These are phyloP conservation scores for Rhodotorula paludigena DNA, from an alignment of 768 basidiomycete species.

Conservation along the genomic window DNA sequence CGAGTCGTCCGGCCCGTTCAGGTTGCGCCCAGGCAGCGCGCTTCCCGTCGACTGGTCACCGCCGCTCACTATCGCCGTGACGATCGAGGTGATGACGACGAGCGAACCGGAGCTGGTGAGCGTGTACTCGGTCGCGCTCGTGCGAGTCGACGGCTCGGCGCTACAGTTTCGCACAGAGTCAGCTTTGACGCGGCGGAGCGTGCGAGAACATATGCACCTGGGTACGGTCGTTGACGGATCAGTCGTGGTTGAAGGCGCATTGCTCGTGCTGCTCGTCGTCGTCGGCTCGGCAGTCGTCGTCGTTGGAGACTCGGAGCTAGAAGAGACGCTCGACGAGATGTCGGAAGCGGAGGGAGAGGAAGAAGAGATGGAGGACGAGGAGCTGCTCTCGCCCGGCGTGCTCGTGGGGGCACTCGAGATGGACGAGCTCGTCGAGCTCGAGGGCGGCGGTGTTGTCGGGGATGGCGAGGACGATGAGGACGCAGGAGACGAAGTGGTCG, in stretches of 20 bases:
- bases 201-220: not conserved
- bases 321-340: not conserved
- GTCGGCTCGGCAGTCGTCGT: not conserved
- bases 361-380: not conserved
- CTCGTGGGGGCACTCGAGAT: not conserved
- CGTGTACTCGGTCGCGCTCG: slow-evolving; percentile 10
- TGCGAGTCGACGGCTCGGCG: slow-evolving; percentile 7
- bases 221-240: not conserved
- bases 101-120: slow-evolving; percentile 33
- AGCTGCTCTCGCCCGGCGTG: not conserved
- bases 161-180: not conserved
- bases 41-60: slow-evolving; percentile 1
- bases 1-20: slow-evolving; percentile 22
- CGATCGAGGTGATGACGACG: slow-evolving; percentile 33
- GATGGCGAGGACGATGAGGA: not conserved
- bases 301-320: not conserved
- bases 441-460: not conserved
- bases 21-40: not conserved
- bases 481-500: not conserved
- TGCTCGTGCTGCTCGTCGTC: not conserved
- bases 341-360: not conserved
- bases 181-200: too few species aligned
- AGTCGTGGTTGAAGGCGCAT: too few species aligned
- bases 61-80: slow-evolving; percentile 17
- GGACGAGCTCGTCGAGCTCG: not conserved